Conservation (phyloP, 495 filamentous ascomycete genomes). For the Penicillium canariense region DNA sequence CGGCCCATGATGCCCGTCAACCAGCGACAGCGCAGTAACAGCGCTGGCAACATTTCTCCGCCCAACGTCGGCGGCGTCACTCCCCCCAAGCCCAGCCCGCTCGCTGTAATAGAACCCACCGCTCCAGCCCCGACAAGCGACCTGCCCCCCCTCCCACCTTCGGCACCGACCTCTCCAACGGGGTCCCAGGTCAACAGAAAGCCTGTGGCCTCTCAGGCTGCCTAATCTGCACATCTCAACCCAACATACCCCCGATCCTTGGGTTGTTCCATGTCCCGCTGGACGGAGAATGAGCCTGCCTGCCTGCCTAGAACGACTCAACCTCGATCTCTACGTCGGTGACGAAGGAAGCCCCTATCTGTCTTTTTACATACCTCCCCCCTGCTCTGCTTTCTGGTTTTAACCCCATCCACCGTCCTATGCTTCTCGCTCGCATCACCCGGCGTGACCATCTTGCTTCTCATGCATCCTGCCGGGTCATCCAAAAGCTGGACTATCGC, state of each 20-base stretch:
- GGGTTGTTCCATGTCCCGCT: conserved; percentile 21
- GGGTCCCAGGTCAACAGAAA: conserved; percentile 25
- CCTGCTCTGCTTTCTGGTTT: not conserved
- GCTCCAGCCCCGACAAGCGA: conserved; percentile 34
- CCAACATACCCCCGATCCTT: not conserved
- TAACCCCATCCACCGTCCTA: not conserved
- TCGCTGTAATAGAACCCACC: conserved; percentile 37
- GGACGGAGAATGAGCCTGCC: conserved; percentile 22
- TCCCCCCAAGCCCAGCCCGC: conserved; percentile 58
- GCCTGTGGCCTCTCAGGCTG: conserved; percentile 26
- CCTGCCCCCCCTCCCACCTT: conserved; percentile 31
- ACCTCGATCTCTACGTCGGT: conserved; percentile 16
- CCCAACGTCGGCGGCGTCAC: conserved; percentile 42
- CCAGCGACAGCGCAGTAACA: conserved; percentile 51
- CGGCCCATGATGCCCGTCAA: conserved; percentile 41
- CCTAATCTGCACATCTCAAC: conserved; percentile 9
- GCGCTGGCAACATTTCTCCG: conserved; percentile 44
- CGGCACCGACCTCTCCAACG: conserved; percentile 14
- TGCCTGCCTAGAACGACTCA: conserved; percentile 11
- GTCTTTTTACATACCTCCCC: not conserved
- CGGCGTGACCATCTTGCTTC: not conserved
- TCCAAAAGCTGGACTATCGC: not conserved
- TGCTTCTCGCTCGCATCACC: not conserved
- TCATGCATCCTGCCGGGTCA: too few species aligned
- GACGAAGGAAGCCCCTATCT: conserved; percentile 20